Percentiles rank a stretch among this genome's conserved stretches.
These are phyloP conservation scores for Mycosphaerella arachidis DNA, from an alignment of 2,329 filamentous ascomycete genomes.

Conservation along the genomic window DNA sequence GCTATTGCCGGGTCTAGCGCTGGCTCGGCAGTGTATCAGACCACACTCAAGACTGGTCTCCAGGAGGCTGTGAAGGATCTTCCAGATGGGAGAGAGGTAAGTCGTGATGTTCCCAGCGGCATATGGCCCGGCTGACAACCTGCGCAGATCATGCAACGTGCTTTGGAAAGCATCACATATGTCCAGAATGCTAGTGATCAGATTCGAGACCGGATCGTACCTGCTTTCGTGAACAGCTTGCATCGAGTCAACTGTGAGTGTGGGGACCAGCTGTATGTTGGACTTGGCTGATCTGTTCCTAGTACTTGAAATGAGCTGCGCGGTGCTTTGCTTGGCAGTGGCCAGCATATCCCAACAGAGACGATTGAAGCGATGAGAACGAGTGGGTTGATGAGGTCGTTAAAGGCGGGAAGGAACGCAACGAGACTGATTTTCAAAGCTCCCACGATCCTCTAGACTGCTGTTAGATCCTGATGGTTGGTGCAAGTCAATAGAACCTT, in stretches of 20 bases:
- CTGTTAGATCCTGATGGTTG: too few relatives aligned
- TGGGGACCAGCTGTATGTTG: neutral
- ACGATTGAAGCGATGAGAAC: neutral
- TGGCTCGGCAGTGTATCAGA: slow-evolving; percentile 37
- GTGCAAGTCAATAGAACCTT: too few relatives aligned
- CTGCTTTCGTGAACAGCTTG: slow-evolving; percentile 25
- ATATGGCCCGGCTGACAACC: neutral
- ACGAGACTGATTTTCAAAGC: neutral
- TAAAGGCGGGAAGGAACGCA: neutral
- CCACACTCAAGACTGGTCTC: slow-evolving; percentile 34
- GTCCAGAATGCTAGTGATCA: slow-evolving; percentile 27
- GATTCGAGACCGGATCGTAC: slow-evolving; percentile 22
- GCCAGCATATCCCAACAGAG: slow-evolving; percentile 3
- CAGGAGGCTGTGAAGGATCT: slow-evolving; percentile 29
- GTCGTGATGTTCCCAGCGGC: neutral
- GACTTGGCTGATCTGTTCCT: neutral
- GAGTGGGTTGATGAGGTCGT: neutral
- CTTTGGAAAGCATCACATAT: slow-evolving; percentile 39
- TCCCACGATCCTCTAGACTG: neutral
- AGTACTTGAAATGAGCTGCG: slow-evolving; percentile 10
- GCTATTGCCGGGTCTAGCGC: slow-evolving; percentile 39
- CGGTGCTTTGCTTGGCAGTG: slow-evolving; percentile 2
- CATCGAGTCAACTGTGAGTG: slow-evolving; percentile 27
- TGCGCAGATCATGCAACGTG: slow-evolving; percentile 39
- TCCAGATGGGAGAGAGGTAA: slow-evolving; percentile 28